Evolutionary conservation across 2,329 filamentous ascomycete genomes (phyloP), one percentile per base, ranked within the genome.

Genomic region (Colletotrichum sp.): DNA sequence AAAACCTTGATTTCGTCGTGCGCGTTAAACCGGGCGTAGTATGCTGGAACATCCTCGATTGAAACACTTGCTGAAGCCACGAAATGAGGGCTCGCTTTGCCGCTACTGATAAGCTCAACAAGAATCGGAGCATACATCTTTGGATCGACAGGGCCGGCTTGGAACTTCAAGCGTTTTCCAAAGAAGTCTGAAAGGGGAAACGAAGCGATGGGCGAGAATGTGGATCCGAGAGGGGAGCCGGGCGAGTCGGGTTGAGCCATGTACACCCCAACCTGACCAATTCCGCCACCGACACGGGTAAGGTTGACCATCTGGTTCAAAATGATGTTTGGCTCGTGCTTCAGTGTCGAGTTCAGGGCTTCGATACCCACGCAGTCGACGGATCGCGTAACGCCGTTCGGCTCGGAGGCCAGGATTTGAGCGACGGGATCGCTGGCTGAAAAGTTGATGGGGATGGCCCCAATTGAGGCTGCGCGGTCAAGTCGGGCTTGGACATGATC

Each of bases 81-180:
- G 55, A 83, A 82, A 7, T 79, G 76, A 8, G 80, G 81, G 18
- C 76, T 70, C 3, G 80, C 81, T 18, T 77, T 66, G 1, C 80
- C 80, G 4, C 64, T 74, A 18, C 76, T 71, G 24, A 79, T 69
- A 61, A 83, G 71, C 3, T 77, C 43, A 2, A 77, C 76, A 34
- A 65, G 76, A 3, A 75, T 21, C 16, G 79, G 66, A 9, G 71
- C 71, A 28, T 65, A 65, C 34, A 24, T 13, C 32, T 65, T 65
- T 7, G 34, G 61, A 6, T 65, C 34, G 21, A 65, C 24, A 12
- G 65, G 26, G 1, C 77, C 76, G 6, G 72, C 70, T 10, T 71
- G 36, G 55, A 77, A 72, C 8, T 21, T 75, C 18, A 79, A 64
- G 4, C 56, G 66, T 36, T 78, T 78, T 13, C 43, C 36, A 66